Base-by-base conservation (phyloP, 768 basidiomycete genomes). In the Tricholoma furcatifolium region DNA sequence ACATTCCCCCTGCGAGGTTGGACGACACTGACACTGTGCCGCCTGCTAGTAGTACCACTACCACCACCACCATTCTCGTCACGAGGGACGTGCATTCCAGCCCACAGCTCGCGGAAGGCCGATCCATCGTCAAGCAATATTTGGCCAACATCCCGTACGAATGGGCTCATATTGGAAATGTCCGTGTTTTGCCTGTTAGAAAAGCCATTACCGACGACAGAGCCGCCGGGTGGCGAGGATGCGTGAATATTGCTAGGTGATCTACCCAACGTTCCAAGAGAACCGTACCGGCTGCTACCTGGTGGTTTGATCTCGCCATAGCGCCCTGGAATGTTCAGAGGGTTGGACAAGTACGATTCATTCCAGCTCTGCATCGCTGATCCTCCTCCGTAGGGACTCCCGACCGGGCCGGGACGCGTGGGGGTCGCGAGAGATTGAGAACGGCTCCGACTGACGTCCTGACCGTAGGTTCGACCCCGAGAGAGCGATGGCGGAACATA, bases 11-110 rank as follows among this genome's bases (percentile, higher is more conserved):
- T 70, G 4, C 86, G 76, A 0, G 88, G 87, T 64, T 89, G 91
- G 11, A 91, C 88, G 60, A 91, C 82, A 55, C 85, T 88, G 59
- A 93, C 90, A 53, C 88, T 91, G 58, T 93, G 91, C 17, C 91
- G 74, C 34, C 91, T 73, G 59, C 88, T 91, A 6, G 91, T 91
- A 4, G 89, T 87, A 2, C 90, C 91, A 60, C 90, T 92, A 0
- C 84, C 85, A 14, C 74, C 75, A 32, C 74, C 75, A 6, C 81
- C 83, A 43, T 79, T 81, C 65, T 87, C 83, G 55, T 85, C 84
- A 32, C 79, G 75, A 4, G 79, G 83, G 0, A 79, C 81, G 53
- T 83, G 73, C 75, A 80, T 80, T n/a, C 85, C 82, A 0, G 84
- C 77, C 88, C 88, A 91, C 4, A 91, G 74, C 57, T 90, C 87